Conservation (phyloP, 768 basidiomycete genomes). For the Mycena haematopus region DNA sequence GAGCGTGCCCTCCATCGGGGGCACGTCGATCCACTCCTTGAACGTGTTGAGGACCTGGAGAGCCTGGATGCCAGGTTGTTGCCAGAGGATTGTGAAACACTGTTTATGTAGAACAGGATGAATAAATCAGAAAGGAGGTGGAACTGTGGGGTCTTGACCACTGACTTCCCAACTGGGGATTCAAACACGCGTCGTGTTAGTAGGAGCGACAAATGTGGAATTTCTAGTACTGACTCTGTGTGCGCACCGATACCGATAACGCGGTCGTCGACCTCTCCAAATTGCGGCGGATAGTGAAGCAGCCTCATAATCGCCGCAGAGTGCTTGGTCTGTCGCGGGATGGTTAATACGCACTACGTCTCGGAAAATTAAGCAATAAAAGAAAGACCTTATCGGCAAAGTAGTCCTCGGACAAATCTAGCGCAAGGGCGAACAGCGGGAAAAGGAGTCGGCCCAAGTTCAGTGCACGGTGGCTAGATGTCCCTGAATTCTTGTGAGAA, state of each 20-base stretch:
- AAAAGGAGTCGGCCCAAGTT: constrained; percentile 54
- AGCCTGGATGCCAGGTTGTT: constrained; percentile 74
- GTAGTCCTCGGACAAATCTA: constrained; percentile 63
- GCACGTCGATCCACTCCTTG: constrained; percentile 83
- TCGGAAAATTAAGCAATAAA: neutral
- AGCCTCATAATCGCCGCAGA: constrained; percentile 70
- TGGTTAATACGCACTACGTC: neutral
- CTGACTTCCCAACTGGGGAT: constrained; percentile 49
- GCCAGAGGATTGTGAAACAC: constrained; percentile 90
- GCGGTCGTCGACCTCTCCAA: constrained; percentile 62
- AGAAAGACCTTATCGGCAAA: constrained; percentile 69
- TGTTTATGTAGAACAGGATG: constrained; percentile 36
- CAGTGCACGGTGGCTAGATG: constrained; percentile 43
- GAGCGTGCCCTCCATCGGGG: constrained; percentile 78
- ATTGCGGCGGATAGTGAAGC: constrained; percentile 81
- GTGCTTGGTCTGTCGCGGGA: constrained; percentile 55
- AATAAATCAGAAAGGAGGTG: constrained; percentile 1
- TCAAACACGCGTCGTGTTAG: too few species aligned
- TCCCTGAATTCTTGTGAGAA: neutral
- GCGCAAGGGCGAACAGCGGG: constrained; percentile 73
- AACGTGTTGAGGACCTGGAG: constrained; percentile 83
- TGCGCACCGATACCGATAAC: constrained; percentile 87
- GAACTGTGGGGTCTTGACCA: neutral
- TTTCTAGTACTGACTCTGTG: constrained; percentile 60
- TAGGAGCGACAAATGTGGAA: neutral